Percentiles rank a stretch among this genome's conserved stretches.
Conservation (phyloP, 2,329 filamentous ascomycete species). For the Colletotrichum chlorophyti region DNA sequence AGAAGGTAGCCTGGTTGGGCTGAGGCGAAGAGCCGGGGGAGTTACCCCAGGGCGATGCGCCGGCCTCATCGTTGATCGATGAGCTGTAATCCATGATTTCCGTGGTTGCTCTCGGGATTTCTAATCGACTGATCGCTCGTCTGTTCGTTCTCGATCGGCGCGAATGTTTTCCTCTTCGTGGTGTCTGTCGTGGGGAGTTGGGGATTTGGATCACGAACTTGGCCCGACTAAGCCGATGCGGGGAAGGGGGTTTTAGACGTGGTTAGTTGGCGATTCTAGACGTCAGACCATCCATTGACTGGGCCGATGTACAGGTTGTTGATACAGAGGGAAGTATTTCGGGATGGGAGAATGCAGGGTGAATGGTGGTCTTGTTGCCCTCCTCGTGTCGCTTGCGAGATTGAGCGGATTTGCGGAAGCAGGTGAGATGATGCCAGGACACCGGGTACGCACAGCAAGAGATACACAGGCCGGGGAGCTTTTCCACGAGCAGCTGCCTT, state of each 20-base stretch:
- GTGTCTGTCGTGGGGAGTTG: conserved; percentile 1
- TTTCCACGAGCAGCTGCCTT: conserved; percentile 29
- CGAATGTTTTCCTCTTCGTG: background rate
- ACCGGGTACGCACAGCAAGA: too few species aligned
- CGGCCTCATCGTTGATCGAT: conserved; percentile 61
- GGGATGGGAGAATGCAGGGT: too few species aligned
- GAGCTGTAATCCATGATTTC: conserved; percentile 63
- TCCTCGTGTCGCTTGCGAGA: conserved; percentile 2
- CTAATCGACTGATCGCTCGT: too few species aligned
- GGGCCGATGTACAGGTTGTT: background rate
- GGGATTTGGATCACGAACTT: conserved; percentile 20
- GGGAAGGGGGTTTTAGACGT: conserved; percentile 17
- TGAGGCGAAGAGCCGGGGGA: conserved; percentile 59
- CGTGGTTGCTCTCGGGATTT: too few species aligned
- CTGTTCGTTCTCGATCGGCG: background rate
- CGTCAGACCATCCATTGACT: conserved; percentile 25
- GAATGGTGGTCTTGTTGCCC: background rate
- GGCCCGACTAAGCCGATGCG: conserved; percentile 29
- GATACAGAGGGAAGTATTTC: background rate
- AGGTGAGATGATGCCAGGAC: too few species aligned
- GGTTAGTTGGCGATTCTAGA: conserved; percentile 14
- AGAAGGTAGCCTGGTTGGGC: conserved; percentile 52
- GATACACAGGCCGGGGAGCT: conserved; percentile 17
- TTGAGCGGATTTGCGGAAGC: conserved; percentile 9
- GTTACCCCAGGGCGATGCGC: conserved; percentile 62